Evolutionary conservation across 2,329 filamentous ascomycete species (phyloP).

Genomic region (Phialocephala subalpina): DNA sequence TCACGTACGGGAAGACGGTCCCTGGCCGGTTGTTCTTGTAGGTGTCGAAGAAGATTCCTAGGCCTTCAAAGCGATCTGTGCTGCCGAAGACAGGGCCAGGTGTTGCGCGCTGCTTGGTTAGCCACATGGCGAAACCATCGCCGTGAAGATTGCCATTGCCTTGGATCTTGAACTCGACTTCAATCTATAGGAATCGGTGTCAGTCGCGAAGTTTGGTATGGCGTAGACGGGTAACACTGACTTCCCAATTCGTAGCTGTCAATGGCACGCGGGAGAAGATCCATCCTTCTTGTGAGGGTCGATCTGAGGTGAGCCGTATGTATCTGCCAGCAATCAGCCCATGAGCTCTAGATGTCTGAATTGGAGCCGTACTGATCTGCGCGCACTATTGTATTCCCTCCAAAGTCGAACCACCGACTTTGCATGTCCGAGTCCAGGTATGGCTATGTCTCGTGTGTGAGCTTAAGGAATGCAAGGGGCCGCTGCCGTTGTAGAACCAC

Average conservation of each 20-base stretch:
- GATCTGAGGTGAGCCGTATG: slow-evolving; percentile 90
- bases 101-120: slow-evolving; percentile 89
- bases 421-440: slow-evolving; percentile 98
- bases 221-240: slow-evolving; percentile 42
- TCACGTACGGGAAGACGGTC: slow-evolving; percentile 94
- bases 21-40: slow-evolving; percentile 99
- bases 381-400: slow-evolving; percentile 88
- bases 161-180: slow-evolving; percentile 93
- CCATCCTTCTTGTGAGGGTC: slow-evolving; percentile 90
- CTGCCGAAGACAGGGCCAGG: slow-evolving; percentile 88
- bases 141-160: slow-evolving; percentile 91
- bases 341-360: slow-evolving; percentile 8
- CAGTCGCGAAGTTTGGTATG: not conserved
- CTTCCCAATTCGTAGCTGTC: slow-evolving; percentile 98
- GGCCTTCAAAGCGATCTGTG: slow-evolving; percentile 87
- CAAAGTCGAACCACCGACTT: slow-evolving; percentile 99
- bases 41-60: slow-evolving; percentile 93
- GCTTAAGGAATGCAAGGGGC: slow-evolving; percentile 16
- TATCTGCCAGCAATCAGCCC: slow-evolving; percentile 65
- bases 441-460: slow-evolving; percentile 62
- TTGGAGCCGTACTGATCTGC: slow-evolving; percentile 67
- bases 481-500: slow-evolving; percentile 41
- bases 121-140: slow-evolving; percentile 97
- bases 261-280: slow-evolving; percentile 92
- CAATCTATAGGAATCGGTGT: slow-evolving; percentile 62